Percentiles rank a stretch among this genome's conserved stretches.
Conservation (phyloP, 148 eudicot genomes). For the Vaccinium darrowii region DNA sequence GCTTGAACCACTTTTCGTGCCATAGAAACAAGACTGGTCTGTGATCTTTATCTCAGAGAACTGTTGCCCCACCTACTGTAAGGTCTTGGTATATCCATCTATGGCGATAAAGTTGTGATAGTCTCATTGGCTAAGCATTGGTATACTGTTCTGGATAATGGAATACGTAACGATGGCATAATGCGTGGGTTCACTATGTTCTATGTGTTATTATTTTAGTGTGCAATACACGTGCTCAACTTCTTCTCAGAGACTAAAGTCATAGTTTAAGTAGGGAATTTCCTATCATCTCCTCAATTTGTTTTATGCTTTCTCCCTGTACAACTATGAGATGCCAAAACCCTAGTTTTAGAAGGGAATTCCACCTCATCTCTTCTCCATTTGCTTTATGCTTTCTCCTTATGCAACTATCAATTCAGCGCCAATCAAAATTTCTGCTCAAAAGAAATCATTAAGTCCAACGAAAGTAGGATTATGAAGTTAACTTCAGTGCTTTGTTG, state of each 20-base stretch:
- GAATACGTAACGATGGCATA: not conserved
- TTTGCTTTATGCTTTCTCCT: conserved; percentile 3
- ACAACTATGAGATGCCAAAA: not conserved
- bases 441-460: not conserved
- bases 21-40: not conserved
- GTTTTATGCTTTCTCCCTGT: not conserved
- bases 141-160: not conserved
- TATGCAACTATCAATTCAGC: not conserved
- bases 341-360: not conserved
- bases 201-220: not conserved
- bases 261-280: not conserved
- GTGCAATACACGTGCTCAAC: not conserved
- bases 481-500: conserved; percentile 18
- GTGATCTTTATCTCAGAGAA: not conserved
- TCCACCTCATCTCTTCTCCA: not conserved
- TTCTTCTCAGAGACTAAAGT: not conserved
- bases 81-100: not conserved
- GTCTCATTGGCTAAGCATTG: not conserved
- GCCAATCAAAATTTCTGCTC: not conserved
- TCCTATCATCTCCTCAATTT: not conserved
- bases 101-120: not conserved
- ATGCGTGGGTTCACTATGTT: not conserved
- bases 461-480: not conserved
- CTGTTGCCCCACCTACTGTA: not conserved
- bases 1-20: not conserved